Evolutionary conservation across 495 filamentous ascomycete genomes (phyloP).

Genomic region (Penicillium pancosmium): DNA sequence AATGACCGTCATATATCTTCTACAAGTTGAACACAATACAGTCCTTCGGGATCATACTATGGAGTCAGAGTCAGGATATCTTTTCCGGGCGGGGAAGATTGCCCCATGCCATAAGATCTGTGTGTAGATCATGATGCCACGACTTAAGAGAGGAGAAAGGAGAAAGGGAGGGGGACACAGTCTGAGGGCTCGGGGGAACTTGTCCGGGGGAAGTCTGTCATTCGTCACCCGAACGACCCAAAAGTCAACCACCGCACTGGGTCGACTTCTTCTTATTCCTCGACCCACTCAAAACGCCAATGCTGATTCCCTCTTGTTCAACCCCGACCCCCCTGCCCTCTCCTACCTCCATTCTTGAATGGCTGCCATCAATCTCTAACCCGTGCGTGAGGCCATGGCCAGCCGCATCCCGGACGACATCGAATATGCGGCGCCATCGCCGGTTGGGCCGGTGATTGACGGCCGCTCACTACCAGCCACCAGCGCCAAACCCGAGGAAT

Average conservation of each 20-base stretch:
- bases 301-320: constrained; percentile 9
- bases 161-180: no score
- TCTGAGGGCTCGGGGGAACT: no score
- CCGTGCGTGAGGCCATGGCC: constrained; percentile 45
- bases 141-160: neutral
- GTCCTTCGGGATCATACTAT: neutral
- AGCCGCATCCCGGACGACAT: constrained; percentile 32
- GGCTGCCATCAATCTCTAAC: constrained; percentile 31
- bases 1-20: no score
- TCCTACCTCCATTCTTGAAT: constrained; percentile 28
- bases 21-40: neutral
- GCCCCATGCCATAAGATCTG: constrained; percentile 5
- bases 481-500: constrained; percentile 34
- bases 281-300: constrained; percentile 13
- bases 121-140: constrained; percentile 14
- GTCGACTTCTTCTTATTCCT: neutral
- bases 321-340: constrained; percentile 1
- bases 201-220: neutral
- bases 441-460: constrained; percentile 25
- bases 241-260: constrained; percentile 2
- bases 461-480: constrained; percentile 21
- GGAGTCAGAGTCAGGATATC: constrained; percentile 8
- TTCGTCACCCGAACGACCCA: neutral
- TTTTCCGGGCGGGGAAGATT: constrained; percentile 17
- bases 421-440: constrained; percentile 33